A percentile compares a stretch with the other conserved stretches of the same genome.
Conservation (phyloP, 495 filamentous ascomycete genomes). For the Talaromyces proteolyticus region DNA sequence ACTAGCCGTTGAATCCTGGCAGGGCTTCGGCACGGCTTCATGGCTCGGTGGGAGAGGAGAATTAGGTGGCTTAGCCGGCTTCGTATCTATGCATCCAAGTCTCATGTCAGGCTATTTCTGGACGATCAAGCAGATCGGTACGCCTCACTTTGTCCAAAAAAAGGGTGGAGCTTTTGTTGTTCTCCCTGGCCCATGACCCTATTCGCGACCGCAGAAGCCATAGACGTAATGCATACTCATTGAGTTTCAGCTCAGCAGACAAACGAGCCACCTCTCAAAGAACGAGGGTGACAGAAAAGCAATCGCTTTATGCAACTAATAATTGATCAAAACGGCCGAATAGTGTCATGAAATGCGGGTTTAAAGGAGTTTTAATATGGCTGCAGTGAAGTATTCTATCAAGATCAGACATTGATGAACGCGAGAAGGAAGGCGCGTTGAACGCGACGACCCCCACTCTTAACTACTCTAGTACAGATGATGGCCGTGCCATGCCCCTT, state of each 20-base stretch:
- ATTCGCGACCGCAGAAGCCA: conserved; percentile 3
- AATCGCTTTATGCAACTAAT: background rate
- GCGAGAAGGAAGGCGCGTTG: background rate
- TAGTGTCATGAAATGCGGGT: too few species aligned
- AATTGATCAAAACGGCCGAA: background rate
- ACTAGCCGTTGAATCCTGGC: background rate
- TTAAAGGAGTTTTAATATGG: background rate
- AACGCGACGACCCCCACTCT: background rate
- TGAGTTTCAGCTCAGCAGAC: background rate
- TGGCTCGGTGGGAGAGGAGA: background rate
- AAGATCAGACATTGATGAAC: background rate
- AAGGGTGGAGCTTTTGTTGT: conserved; percentile 35
- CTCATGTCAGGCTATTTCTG: background rate
- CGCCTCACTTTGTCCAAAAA: conserved; percentile 33
- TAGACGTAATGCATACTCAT: conserved; percentile 4
- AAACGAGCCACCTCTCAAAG: background rate
- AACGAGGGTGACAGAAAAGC: background rate
- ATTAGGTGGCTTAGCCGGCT: background rate
- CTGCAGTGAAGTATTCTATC: background rate
- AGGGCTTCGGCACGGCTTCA: background rate
- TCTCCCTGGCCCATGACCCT: conserved; percentile 36
- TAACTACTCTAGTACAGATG: too few species aligned
- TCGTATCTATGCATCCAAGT: conserved; percentile 7
- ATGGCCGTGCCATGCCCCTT: background rate
- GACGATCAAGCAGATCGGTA: background rate